Evolutionary conservation across 1,284 basidiomycete genomes (phyloP), one percentile per base, ranked within the genome.

Genomic region (Sanghuangporus weigelae): DNA sequence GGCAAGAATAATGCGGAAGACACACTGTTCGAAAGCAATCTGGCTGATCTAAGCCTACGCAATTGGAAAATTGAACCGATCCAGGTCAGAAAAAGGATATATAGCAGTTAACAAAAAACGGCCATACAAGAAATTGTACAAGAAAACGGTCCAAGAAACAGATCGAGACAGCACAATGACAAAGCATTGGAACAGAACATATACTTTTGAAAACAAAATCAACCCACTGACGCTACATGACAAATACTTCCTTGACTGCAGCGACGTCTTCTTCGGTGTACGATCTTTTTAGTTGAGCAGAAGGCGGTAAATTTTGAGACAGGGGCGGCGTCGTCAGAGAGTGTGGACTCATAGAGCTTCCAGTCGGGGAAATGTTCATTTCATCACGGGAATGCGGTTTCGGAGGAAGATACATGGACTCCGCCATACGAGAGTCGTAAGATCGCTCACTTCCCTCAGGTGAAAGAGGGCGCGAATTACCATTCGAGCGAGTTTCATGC

Each of bases 231-330:
- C 23, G 12, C 42, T 42, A 38, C 44, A 19, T 7, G n/a, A 44
- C 19, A 42, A 62, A 62, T 7, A 56, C 26, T 16, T 42, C 10
- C 16, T 50, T 54, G 23, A 63, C 57, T 26, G 42, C 49, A 10
- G 56, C 26, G 0, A 59, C 40, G 36, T 58, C 55, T 7, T 58
- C 55, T 39, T 63, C 44, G 7, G 62, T 58, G 31, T 58, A 63
- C 23, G 40, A 42, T 42, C 10, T 11, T 12, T 42, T 42, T 42
- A n/a, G n/a, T n/a, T n/a, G n/a, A n/a, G n/a, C n/a, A n/a, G n/a
- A n/a, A n/a, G n/a, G n/a, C n/a, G n/a, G n/a, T n/a, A 12, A n/a
- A 46, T 21, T 46, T n/a, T 42, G 51, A 39, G 16, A 59, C 38
- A 10, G 1, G 36, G 55, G n/a, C 39, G 35, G 55, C 7, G 39